Conservation (phyloP, 1,284 basidiomycete genomes). For the Pascua sp. region DNA sequence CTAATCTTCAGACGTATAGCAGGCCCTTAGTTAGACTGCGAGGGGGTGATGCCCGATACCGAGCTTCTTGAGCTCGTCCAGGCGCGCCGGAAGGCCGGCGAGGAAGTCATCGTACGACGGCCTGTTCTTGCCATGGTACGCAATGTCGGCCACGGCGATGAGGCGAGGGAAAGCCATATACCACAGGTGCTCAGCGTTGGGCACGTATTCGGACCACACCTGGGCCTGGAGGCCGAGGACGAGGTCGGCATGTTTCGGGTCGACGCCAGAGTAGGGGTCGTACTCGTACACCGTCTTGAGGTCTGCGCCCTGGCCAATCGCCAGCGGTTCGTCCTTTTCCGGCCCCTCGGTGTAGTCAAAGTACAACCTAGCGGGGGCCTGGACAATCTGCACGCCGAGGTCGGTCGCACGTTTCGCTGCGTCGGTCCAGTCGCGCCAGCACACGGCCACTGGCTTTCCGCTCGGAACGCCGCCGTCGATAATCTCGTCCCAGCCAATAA, state of each 20-base stretch:
- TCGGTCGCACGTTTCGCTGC: slow-evolving; percentile 7
- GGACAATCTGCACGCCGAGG: slow-evolving; percentile 9
- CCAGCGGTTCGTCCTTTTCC: slow-evolving; percentile 7
- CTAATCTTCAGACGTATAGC: no score
- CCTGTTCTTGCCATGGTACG: slow-evolving; percentile 14
- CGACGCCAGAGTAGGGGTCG: slow-evolving; percentile 13
- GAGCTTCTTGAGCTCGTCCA: slow-evolving; percentile 14
- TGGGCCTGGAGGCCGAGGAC: slow-evolving; percentile 18
- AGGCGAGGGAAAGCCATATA: slow-evolving; percentile 22
- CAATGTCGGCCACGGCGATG: slow-evolving; percentile 18
- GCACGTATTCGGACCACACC: slow-evolving; percentile 21
- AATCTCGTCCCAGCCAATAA: slow-evolving; percentile 24
- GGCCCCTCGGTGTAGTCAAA: slow-evolving; percentile 18
- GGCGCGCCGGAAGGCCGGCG: slow-evolving; percentile 9
- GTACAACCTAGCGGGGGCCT: slow-evolving; percentile 15
- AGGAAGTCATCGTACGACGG: slow-evolving; percentile 13
- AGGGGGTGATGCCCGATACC: slow-evolving; percentile 18
- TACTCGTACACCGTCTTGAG: slow-evolving; percentile 15
- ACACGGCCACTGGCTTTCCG: slow-evolving; percentile 12
- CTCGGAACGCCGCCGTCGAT: slow-evolving; percentile 18
- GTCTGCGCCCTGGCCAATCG: slow-evolving; percentile 11
- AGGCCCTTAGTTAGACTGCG: not conserved
- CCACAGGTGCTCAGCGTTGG: slow-evolving; percentile 12
- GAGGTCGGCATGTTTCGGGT: slow-evolving; percentile 3
- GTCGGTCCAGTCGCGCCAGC: slow-evolving; percentile 15